A percentile compares a stretch with the other conserved stretches of the same genome.
Evolutionary conservation across 441 rosid species (phyloP).

Genomic region (Erodium texanum): DNA sequence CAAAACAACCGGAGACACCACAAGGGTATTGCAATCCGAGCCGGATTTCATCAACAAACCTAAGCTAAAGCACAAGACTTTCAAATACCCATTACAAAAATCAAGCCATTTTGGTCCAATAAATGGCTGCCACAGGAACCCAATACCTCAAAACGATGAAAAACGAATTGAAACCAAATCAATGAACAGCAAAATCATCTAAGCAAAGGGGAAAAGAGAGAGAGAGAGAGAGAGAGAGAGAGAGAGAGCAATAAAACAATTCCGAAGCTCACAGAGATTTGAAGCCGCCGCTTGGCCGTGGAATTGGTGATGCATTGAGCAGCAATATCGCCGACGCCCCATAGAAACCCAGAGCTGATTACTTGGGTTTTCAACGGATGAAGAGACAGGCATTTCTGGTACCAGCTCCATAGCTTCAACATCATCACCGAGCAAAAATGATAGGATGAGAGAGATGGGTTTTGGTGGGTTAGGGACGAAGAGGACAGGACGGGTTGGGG

Average conservation of each 20-base stretch:
- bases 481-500: not conserved
- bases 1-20: not conserved
- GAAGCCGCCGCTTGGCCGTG: slow-evolving; percentile 46
- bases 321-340: slow-evolving; percentile 86
- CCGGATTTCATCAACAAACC: slow-evolving; percentile 4
- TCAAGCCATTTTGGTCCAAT: not conserved
- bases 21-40: not conserved
- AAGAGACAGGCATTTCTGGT: slow-evolving; percentile 56
- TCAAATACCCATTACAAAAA: slow-evolving; percentile 2
- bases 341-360: slow-evolving; percentile 77
- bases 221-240: too few relatives aligned
- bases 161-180: not conserved
- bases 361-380: slow-evolving; percentile 86
- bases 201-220: slow-evolving; percentile 13
- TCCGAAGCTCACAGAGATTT: slow-evolving; percentile 24
- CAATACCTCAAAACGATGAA: not conserved
- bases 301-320: slow-evolving; percentile 88
- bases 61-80: not conserved
- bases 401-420: slow-evolving; percentile 84
- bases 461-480: not conserved
- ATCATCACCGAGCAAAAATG: slow-evolving; percentile 21
- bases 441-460: not conserved
- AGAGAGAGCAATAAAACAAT: not conserved
- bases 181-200: slow-evolving; percentile 11
- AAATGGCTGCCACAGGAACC: not conserved